Base-by-base conservation (phyloP, 2,329 filamentous ascomycete genomes). In the Exophiala viscosa region DNA sequence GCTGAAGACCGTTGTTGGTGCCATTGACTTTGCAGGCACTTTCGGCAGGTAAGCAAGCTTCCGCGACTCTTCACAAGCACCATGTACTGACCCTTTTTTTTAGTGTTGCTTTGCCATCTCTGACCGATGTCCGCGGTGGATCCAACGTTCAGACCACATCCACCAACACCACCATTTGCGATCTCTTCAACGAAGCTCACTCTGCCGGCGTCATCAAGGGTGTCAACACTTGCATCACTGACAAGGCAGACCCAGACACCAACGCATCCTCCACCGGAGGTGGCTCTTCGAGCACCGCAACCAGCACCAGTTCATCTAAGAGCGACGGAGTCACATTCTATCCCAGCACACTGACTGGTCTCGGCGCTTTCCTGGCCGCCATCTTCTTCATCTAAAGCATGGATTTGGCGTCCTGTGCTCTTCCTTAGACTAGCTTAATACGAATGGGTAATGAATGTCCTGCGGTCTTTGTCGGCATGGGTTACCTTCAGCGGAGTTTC, bases 1-100 rank as follows among this genome's bases (percentile, higher is more conserved):
- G 60, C 81, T 99, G 23, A 67, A 81, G 67, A 81, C 76, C 50
- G 82, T 96, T 54, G 81, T 78, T 60, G 92, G 91, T 74, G 90
- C 89, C 65, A 78, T 97, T 67, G 86, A 90, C 70, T 83, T 96
- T 70, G 84, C 85, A 64, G 93, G 93, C 66, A 87, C 84, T 76
- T 95, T 96, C 72, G 17, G 43, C 35, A 45, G 45, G 59, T 61
- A 50, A 52, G 59, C 50, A 6, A 10, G 45, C 36, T 33, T 32
- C 5, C 18, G 13, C 20, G 5, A 11, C 1, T 36, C 36, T 1
- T 1, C 28, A 54, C 18, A 36, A 46, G 53, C 69, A 76, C 13
- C 4, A 3, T 40, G 1, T 20, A 41, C 15, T 57, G 14, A 65
- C 60, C 66, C 60, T 54, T 47, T 11, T 5, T 17, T 49, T 1